Evolutionary conservation across 1,284 basidiomycete species (phyloP).

Genomic region (Sanghuangporus baumii): DNA sequence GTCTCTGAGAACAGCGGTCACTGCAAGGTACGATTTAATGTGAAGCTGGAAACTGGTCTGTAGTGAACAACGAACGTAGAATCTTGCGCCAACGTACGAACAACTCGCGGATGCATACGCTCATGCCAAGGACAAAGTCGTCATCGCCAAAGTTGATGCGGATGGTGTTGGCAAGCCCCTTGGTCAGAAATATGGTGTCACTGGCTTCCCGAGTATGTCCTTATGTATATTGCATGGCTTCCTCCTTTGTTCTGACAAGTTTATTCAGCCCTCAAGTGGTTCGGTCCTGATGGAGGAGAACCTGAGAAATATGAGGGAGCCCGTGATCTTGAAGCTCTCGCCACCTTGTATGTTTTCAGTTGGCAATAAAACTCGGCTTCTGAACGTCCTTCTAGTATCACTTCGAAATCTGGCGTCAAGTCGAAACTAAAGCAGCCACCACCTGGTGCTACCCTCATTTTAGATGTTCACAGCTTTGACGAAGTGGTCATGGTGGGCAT

Average conservation of each 20-base stretch:
- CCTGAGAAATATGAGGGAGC: constrained; percentile 71
- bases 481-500: constrained; percentile 60
- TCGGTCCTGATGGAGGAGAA: constrained; percentile 59
- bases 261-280: constrained; percentile 83
- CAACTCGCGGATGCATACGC: constrained; percentile 84
- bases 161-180: constrained; percentile 78
- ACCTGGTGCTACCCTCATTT: constrained; percentile 63
- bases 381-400: constrained; percentile 44
- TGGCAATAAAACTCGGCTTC: not conserved
- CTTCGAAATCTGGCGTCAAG: constrained; percentile 73
- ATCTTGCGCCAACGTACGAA: constrained; percentile 84
- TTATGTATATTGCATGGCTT: not conserved
- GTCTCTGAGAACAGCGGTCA: constrained; percentile 53
- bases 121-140: constrained; percentile 73
- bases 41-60: not conserved
- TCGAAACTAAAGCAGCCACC: constrained; percentile 83
- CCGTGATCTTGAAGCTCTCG: constrained; percentile 78
- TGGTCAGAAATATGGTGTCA: constrained; percentile 71
- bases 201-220: constrained; percentile 80
- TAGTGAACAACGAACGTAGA: constrained; percentile 35
- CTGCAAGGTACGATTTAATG: constrained; percentile 54
- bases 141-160: constrained; percentile 91
- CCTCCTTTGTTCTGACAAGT: constrained; percentile 9
- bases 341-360: constrained; percentile 55
- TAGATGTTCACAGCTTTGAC: constrained; percentile 73